These are phyloP conservation scores for Potentilla sterilis DNA, from an alignment of 306 rosid species.

Conservation along the genomic window DNA sequence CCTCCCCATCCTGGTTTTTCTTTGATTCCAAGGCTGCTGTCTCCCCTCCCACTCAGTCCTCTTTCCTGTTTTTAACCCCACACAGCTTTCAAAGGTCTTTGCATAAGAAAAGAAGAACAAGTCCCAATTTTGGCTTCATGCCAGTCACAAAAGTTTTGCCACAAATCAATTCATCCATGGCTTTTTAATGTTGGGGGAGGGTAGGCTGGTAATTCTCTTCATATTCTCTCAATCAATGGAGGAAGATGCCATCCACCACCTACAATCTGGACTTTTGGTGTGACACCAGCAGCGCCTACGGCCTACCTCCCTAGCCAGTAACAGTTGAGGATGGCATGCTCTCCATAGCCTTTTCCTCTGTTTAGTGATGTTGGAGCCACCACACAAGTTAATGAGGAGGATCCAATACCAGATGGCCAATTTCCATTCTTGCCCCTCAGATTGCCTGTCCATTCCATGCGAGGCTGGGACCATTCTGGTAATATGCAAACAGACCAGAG, in stretches of 20 bases:
- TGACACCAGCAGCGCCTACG: conserved; percentile 32
- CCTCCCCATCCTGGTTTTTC: conserved; percentile 11
- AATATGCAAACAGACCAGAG: neutral
- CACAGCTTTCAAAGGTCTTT: conserved; percentile 37
- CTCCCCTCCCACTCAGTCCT: neutral
- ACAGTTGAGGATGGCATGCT: conserved; percentile 31
- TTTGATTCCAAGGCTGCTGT: conserved; percentile 17
- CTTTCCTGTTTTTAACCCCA: conserved; percentile 34
- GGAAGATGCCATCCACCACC: conserved; percentile 48
- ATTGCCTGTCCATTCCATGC: neutral
- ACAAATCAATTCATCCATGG: neutral
- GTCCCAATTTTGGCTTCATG: conserved; percentile 26
- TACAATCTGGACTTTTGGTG: conserved; percentile 49
- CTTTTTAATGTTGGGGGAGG: neutral
- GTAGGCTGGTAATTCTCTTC: conserved; percentile 8
- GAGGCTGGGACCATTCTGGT: neutral
- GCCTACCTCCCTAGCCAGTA: conserved; percentile 44
- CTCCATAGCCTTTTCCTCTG: conserved; percentile 16
- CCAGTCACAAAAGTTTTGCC: conserved; percentile 16
- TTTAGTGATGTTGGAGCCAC: neutral
- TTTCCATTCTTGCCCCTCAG: conserved; percentile 2
- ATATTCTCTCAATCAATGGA: conserved; percentile 11
- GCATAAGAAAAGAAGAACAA: conserved; percentile 30
- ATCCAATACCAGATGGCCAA: neutral
- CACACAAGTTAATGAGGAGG: neutral